phyloP scores from a whole-genome alignment of 2,329 filamentous ascomycete species.

The Sclerotinia trifoliorum region DNA sequence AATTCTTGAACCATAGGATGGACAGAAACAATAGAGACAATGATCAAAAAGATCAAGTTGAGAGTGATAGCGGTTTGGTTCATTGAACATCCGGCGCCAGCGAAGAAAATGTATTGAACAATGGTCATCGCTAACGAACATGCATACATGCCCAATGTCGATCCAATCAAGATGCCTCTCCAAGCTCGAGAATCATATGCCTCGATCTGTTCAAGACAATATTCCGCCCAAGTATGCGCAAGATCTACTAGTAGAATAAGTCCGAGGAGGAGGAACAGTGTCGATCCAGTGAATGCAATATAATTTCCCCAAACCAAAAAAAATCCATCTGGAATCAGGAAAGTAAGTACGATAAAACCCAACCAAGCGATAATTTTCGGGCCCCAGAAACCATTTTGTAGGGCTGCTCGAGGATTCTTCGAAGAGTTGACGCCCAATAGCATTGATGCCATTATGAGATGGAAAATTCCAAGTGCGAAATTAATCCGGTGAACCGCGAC shows the following conservation, averaged over 20 bases:
- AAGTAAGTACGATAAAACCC: slow-evolving; percentile 81
- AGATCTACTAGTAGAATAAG: slow-evolving; percentile 91
- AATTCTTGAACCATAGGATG: slow-evolving; percentile 87
- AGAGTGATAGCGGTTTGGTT: slow-evolving; percentile 95
- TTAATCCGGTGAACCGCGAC: slow-evolving; percentile 97
- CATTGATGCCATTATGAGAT: slow-evolving; percentile 79
- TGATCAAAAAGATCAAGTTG: slow-evolving; percentile 81
- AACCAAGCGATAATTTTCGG: slow-evolving; percentile 93
- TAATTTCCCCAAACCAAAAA: slow-evolving; percentile 97
- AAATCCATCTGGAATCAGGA: slow-evolving; percentile 92
- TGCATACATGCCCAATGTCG: slow-evolving; percentile 90
- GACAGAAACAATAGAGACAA: slow-evolving; percentile 80
- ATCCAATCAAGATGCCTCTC: slow-evolving; percentile 85
- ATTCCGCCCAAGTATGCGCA: slow-evolving; percentile 95
- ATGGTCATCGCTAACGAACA: slow-evolving; percentile 91
- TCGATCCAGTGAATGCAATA: slow-evolving; percentile 80
- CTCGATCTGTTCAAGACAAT: slow-evolving; percentile 92
- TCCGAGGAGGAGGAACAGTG: slow-evolving; percentile 90
- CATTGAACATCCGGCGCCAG: slow-evolving; percentile 78
- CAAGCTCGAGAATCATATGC: slow-evolving; percentile 80
- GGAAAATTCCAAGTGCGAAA: slow-evolving; percentile 93
- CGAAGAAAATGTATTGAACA: slow-evolving; percentile 97
- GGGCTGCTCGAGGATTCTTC: slow-evolving; percentile 78
- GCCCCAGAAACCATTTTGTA: slow-evolving; percentile 99
- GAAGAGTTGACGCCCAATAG: slow-evolving; percentile 84